Evolutionary conservation across 352 stramenopile genomes (phyloP).

Genomic region (Halophytophthora polymorphica): DNA sequence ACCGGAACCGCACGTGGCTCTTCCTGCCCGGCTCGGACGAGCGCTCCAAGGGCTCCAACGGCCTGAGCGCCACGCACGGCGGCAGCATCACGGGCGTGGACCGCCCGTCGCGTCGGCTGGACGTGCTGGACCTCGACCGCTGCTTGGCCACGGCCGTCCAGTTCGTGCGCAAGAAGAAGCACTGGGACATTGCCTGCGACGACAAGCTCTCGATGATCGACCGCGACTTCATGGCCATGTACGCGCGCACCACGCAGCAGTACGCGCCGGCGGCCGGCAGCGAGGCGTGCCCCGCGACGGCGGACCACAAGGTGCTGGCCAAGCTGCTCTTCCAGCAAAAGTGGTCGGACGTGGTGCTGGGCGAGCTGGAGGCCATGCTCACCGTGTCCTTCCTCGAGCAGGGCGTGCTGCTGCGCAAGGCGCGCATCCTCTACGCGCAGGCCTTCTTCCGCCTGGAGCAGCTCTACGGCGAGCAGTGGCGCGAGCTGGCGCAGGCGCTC

Average conservation of each 20-base stretch:
- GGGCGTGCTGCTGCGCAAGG: slow-evolving; percentile 71
- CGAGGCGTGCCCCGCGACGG: not conserved
- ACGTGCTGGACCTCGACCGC: slow-evolving; percentile 65
- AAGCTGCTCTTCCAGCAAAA: slow-evolving; percentile 88
- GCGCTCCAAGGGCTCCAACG: slow-evolving; percentile 46
- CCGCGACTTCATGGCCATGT: slow-evolving; percentile 60
- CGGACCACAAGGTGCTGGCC: slow-evolving; percentile 38
- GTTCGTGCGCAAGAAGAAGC: slow-evolving; percentile 49
- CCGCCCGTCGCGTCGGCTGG: slow-evolving; percentile 53
- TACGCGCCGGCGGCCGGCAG: slow-evolving; percentile 11
- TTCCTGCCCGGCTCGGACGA: slow-evolving; percentile 65
- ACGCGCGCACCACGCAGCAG: slow-evolving; percentile 36
- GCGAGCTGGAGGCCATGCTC: slow-evolving; percentile 87
- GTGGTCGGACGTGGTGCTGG: slow-evolving; percentile 85
- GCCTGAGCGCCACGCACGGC: slow-evolving; percentile 24
- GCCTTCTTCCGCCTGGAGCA: slow-evolving; percentile 73
- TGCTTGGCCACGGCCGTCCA: slow-evolving; percentile 70
- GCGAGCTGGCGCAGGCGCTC: slow-evolving; percentile 30
- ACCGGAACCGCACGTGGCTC: slow-evolving; percentile 72
- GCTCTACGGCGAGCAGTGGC: slow-evolving; percentile 37
- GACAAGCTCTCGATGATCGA: slow-evolving; percentile 63
- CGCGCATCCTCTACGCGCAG: slow-evolving; percentile 75
- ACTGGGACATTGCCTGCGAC: slow-evolving; percentile 36
- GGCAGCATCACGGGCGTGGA: slow-evolving; percentile 56
- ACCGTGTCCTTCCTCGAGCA: slow-evolving; percentile 88